Percentiles rank a stretch among this genome's conserved stretches.
Evolutionary conservation across 2,329 filamentous ascomycete species (phyloP).

Genomic region (Clonostachys rhizophaga): DNA sequence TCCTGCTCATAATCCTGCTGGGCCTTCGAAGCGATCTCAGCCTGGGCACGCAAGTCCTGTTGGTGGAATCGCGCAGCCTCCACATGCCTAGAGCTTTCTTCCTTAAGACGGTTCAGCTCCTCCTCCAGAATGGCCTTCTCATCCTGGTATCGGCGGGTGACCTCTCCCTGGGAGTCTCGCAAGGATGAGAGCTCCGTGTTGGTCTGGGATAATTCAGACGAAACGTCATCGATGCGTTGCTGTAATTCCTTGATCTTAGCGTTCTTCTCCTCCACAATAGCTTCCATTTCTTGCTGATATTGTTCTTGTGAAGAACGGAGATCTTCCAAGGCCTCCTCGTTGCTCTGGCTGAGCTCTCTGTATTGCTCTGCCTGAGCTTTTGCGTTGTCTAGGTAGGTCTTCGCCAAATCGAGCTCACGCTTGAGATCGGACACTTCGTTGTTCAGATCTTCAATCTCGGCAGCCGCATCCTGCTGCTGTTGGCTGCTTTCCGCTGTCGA

Average conservation of each 20-base stretch:
- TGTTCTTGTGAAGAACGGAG: slow-evolving; percentile 78
- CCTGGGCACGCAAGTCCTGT: slow-evolving; percentile 87
- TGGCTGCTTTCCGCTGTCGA: slow-evolving; percentile 33
- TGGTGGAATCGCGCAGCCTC: slow-evolving; percentile 82
- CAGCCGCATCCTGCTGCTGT: slow-evolving; percentile 44
- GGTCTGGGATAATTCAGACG: slow-evolving; percentile 72
- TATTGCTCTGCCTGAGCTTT: slow-evolving; percentile 83
- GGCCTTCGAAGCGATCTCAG: slow-evolving; percentile 86
- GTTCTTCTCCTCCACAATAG: slow-evolving; percentile 71
- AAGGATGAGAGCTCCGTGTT: slow-evolving; percentile 79
- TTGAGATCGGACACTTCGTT: slow-evolving; percentile 83
- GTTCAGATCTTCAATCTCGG: slow-evolving; percentile 73
- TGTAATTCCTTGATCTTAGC: slow-evolving; percentile 75
- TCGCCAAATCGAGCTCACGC: slow-evolving; percentile 78
- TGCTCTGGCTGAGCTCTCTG: slow-evolving; percentile 78
- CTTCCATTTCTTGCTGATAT: slow-evolving; percentile 82
- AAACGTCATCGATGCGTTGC: slow-evolving; percentile 79
- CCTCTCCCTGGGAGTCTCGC: slow-evolving; percentile 75
- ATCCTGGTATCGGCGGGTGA: slow-evolving; percentile 66
- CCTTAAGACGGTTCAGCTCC: slow-evolving; percentile 76
- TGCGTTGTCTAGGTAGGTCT: slow-evolving; percentile 74
- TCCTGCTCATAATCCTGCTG: slow-evolving; percentile 96
- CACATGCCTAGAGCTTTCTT: slow-evolving; percentile 74
- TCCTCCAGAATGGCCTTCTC: slow-evolving; percentile 76
- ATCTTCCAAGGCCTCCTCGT: slow-evolving; percentile 82